phyloP scores from a whole-genome alignment of 2,329 filamentous ascomycete genomes.

The Dactylellina sp. region DNA sequence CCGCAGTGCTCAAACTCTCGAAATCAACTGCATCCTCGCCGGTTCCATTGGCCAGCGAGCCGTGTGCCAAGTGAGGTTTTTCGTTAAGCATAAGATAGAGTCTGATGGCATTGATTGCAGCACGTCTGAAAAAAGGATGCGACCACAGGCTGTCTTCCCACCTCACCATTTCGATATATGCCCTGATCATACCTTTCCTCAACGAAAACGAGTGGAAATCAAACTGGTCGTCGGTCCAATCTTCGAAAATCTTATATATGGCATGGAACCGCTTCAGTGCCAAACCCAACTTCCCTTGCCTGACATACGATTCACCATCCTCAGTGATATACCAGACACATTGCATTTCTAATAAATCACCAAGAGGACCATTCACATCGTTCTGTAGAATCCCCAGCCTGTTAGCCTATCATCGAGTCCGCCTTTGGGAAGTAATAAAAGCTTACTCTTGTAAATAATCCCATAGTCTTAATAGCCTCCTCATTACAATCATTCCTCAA shows the following conservation, averaged over 20 bases:
- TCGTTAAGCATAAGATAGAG: constrained; percentile 85
- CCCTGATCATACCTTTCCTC: constrained; percentile 93
- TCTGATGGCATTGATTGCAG: constrained; percentile 82
- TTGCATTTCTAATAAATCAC: constrained; percentile 96
- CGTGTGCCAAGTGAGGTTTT: constrained; percentile 75
- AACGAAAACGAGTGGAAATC: constrained; percentile 98
- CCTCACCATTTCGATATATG: constrained; percentile 94
- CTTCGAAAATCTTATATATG: constrained; percentile 91
- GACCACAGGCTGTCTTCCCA: constrained; percentile 94
- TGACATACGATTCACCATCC: constrained; percentile 88
- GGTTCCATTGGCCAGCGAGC: constrained; percentile 70
- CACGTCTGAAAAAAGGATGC: constrained; percentile 90
- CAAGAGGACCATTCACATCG: constrained; percentile 83
- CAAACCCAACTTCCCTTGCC: constrained; percentile 82
- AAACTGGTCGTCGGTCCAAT: constrained; percentile 98
- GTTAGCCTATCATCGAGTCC: not conserved
- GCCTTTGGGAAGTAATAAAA: not conserved
- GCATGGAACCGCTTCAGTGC: constrained; percentile 92
- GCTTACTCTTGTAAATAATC: constrained; percentile 85
- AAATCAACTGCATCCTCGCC: constrained; percentile 67
- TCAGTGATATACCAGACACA: constrained; percentile 97
- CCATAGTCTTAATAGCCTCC: constrained; percentile 85
- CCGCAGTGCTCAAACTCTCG: constrained; percentile 69
- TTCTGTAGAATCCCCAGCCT: constrained; percentile 52
- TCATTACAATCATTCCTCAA: constrained; percentile 92